Percentiles rank a stretch among this genome's conserved stretches.
Conservation (phyloP, 2,329 filamentous ascomycete genomes). For the Hypoxylon sp. region DNA sequence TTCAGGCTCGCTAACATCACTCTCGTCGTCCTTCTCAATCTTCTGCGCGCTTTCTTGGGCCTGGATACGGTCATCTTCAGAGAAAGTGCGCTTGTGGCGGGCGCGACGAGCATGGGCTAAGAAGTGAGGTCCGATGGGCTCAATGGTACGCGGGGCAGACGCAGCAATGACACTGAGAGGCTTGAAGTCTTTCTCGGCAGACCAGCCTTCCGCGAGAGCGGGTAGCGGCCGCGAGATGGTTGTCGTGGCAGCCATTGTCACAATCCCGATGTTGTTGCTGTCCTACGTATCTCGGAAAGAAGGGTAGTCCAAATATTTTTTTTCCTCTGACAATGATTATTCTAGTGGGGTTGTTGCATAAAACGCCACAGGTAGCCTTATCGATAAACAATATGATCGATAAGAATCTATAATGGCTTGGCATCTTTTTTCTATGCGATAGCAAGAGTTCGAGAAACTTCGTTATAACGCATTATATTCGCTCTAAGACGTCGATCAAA, state of each 20-base stretch:
- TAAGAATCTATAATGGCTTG: too few species aligned
- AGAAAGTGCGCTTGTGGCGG: slow-evolving; percentile 96
- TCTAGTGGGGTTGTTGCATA: slow-evolving; percentile 1
- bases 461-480: neutral
- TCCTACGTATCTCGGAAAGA: slow-evolving; percentile 22
- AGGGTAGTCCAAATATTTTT: slow-evolving; percentile 27
- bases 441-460: slow-evolving; percentile 6
- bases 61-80: slow-evolving; percentile 97
- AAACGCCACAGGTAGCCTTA: neutral
- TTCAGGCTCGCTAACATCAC: slow-evolving; percentile 92
- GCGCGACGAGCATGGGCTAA: slow-evolving; percentile 95
- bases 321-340: slow-evolving; percentile 14
- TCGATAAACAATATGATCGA: too few species aligned
- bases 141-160: slow-evolving; percentile 85
- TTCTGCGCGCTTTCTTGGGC: slow-evolving; percentile 95
- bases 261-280: too few species aligned
- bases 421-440: slow-evolving; percentile 7
- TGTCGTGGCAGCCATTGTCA: slow-evolving; percentile 73
- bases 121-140: slow-evolving; percentile 97
- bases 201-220: slow-evolving; percentile 80
- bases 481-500: neutral
- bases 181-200: slow-evolving; percentile 92
- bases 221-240: slow-evolving; percentile 74
- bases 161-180: slow-evolving; percentile 77
- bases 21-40: slow-evolving; percentile 87